Percentiles rank a stretch among this genome's conserved stretches.
These are phyloP conservation scores for Aspergillus thermomutatus DNA, from an alignment of 2,329 filamentous ascomycete genomes.

Conservation along the genomic window DNA sequence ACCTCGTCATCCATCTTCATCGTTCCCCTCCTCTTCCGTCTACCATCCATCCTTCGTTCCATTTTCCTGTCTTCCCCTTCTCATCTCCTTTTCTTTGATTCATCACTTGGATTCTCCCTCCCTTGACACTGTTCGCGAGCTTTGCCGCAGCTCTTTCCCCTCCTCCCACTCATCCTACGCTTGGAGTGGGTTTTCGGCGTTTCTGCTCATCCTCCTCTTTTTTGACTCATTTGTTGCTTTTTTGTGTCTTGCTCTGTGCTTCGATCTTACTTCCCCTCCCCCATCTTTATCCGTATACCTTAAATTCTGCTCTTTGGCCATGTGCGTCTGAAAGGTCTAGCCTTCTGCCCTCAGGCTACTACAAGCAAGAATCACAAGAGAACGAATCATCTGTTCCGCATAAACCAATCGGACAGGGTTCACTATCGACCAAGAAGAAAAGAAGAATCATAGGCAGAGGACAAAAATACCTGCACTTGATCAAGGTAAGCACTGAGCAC, in stretches of 20 bases:
- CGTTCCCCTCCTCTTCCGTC: slow-evolving; percentile 3
- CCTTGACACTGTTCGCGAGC: no score
- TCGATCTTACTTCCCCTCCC: slow-evolving; percentile 2
- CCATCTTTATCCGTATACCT: background rate
- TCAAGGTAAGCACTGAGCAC: background rate
- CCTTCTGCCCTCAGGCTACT: slow-evolving; percentile 20
- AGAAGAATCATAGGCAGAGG: background rate
- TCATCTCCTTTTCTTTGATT: background rate
- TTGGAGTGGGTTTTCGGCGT: background rate
- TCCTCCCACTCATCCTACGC: background rate
- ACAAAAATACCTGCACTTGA: background rate
- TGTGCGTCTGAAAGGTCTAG: slow-evolving; percentile 33
- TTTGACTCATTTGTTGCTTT: background rate
- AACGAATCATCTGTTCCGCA: background rate
- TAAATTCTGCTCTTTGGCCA: slow-evolving; percentile 19
- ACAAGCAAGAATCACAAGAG: background rate
- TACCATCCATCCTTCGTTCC: slow-evolving; percentile 9
- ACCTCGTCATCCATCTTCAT: slow-evolving; percentile 5
- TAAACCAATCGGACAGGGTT: background rate
- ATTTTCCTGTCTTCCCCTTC: slow-evolving; percentile 5
- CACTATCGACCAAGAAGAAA: background rate
- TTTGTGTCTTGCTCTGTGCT: slow-evolving; percentile 4
- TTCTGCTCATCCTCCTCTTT: background rate
- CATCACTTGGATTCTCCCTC: background rate
- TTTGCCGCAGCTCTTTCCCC: no score